Base-by-base conservation (phyloP, 768 basidiomycete species). In the Hygrophorus russula region DNA sequence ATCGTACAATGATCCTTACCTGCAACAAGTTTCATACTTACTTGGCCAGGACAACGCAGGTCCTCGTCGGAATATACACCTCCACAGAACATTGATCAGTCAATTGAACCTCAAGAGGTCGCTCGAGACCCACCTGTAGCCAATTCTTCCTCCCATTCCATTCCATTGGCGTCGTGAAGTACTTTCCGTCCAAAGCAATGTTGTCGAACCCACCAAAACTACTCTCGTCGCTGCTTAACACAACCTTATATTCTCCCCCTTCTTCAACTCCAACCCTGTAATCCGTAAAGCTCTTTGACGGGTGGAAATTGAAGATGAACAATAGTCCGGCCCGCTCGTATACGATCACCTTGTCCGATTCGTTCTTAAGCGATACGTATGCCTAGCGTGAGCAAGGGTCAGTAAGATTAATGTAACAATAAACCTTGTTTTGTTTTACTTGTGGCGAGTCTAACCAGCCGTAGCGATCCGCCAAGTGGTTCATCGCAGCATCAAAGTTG, bases 261-360 rank as follows among this genome's bases (percentile, higher is more conserved):
- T 62, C 73, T 29, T 97, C 82, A 15, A 94, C 77, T 4, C 96
- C 96, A 41, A 98, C 81, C 37, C 92, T 80, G 63, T 97, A 99
- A 61, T 97, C 91, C 36, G 80, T 78, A 67, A 80, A 99, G 47
- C 91, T 94, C 32, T 86, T 61, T n/a, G 74, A 77, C 4, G 89
- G 81, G 67, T 97, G 81, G 73, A 98, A 94, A 65, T 99, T 98
- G 76, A 96, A 98, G 53, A 98, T 71, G 68, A 97, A 99, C 36
- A 99, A 65, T 34, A 98, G 71, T 27, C 89, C 86, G 14, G 86
- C 92, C 41, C 96, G 84, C 68, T 99, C 96, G 58, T 78, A 97
- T 5, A 87, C 91, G 55, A 98, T 68, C 49, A 94, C 74, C 66
- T 97, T 98, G 73, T 98, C 96, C 8, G 47, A 61, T 61, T 98